A percentile compares a stretch with the other conserved stretches of the same genome.
phyloP scores from a whole-genome alignment of 2,329 filamentous ascomycete species.

The Lachnum nothofagi region DNA sequence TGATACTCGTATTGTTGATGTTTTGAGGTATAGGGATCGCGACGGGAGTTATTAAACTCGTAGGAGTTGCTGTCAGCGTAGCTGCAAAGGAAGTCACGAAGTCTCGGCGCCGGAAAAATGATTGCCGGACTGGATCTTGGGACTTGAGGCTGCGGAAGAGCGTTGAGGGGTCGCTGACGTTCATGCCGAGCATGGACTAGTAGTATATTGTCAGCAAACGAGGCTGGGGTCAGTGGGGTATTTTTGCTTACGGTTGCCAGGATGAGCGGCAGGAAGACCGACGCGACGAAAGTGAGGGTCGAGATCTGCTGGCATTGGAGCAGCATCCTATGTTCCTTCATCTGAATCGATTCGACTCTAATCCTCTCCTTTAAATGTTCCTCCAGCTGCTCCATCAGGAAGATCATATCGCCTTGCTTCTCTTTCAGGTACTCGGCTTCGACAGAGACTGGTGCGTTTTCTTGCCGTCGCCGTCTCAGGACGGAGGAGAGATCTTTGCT shows the following conservation, averaged over 20 bases:
- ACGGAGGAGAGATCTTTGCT: conserved; percentile 1
- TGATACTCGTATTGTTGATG: neutral
- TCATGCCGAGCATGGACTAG: conserved; percentile 13
- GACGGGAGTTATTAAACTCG: neutral
- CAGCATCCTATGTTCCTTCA: conserved; percentile 14
- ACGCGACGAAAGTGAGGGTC: conserved; percentile 2
- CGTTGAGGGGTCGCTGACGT: conserved; percentile 2
- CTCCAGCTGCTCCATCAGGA: conserved; percentile 11
- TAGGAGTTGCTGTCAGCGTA: neutral
- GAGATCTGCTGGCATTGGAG: conserved; percentile 9
- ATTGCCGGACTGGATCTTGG: neutral
- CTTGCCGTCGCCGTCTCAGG: conserved; percentile 1
- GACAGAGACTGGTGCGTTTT: neutral
- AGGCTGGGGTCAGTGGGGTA: neutral
- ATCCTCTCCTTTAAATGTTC: conserved; percentile 10
- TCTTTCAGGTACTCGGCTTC: conserved; percentile 12
- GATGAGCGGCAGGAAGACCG: conserved; percentile 8
- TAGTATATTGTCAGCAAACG: conserved; percentile 1
- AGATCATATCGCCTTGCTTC: conserved; percentile 9
- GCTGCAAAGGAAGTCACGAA: no score
- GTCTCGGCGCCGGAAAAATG: neutral
- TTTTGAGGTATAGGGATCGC: neutral
- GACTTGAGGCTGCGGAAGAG: neutral
- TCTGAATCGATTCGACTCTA: conserved; percentile 5
- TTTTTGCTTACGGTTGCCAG: conserved; percentile 13